Percentiles rank a stretch among this genome's conserved stretches.
Conservation (phyloP, 192 early-diverging fungal species). For the Coemansia asiatica region DNA sequence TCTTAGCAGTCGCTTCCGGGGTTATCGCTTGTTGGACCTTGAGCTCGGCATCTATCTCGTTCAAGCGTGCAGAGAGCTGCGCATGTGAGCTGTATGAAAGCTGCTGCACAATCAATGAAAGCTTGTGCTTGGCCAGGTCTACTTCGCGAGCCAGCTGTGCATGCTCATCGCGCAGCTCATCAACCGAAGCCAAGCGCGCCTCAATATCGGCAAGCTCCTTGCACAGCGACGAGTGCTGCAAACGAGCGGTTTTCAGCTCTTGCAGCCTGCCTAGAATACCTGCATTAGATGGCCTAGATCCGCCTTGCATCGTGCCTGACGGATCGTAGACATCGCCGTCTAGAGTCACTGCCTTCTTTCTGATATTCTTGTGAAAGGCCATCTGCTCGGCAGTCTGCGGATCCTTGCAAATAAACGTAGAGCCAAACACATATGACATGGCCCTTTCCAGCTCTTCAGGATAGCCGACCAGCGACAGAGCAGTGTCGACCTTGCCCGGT, state of each 20-base stretch:
- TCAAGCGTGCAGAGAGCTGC: conserved; percentile 58
- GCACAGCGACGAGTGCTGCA: conserved; percentile 55
- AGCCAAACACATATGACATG: conserved; percentile 94
- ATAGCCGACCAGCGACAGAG: conserved; percentile 79
- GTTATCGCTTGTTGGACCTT: conserved; percentile 60
- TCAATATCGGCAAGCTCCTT: conserved; percentile 57
- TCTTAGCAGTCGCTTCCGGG: conserved; percentile 53
- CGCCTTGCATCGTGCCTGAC: conserved; percentile 89
- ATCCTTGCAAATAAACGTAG: conserved; percentile 87
- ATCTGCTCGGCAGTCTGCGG: conserved; percentile 79
- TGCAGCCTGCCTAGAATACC: conserved; percentile 79
- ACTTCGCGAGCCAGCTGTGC: conserved; percentile 61
- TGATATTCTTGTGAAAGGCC: conserved; percentile 84
- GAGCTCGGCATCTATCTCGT: conserved; percentile 45
- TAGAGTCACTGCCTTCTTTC: conserved; percentile 86
- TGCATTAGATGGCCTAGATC: conserved; percentile 70
- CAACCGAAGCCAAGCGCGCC: conserved; percentile 57
- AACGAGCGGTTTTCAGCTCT: conserved; percentile 63
- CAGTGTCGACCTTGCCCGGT: conserved; percentile 86
- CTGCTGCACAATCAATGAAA: conserved; percentile 71
- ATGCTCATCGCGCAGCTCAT: conserved; percentile 60
- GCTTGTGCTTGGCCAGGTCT: conserved; percentile 79
- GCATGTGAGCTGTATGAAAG: conserved; percentile 74
- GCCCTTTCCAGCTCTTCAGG: conserved; percentile 77
- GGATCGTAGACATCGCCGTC: conserved; percentile 98